Base-by-base conservation (phyloP, 2,329 filamentous ascomycete species). In the Colletotrichum gloeosporioides region DNA sequence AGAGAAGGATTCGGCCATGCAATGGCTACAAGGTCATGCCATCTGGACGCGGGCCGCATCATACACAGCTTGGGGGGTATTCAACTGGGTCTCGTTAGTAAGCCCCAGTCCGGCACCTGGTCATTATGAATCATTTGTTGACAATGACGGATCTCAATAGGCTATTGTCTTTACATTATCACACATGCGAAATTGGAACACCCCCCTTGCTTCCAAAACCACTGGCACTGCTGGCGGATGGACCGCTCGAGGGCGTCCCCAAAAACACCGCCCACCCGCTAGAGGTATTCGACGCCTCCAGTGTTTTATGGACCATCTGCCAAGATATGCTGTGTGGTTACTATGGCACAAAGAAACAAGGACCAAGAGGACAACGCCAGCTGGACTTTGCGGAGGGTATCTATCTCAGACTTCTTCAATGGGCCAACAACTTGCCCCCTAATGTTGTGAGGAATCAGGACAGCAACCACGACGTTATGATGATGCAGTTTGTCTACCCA, bases 1-100 rank as follows among this genome's bases (percentile, higher is more conserved):
- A 22, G 32, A 62, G 18, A n/a, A 22, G 36, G 8, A 73, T 22
- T 75, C 73, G 9, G 73, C 73, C 1, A 39, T 7, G 8, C 44
- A 18, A 31, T 75, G 73, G 73, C 4, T 75, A 6, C 36, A 3
- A 13, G 63, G 57, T 3, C 32, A 73, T 29, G 12, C 39, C 6
- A 12, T 63, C 9, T 76, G 73, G 73, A 62, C 29, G 6, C 44
- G 39, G 18, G 57, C 69, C 9, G 73, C 70, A 6, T 79, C 77
- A 3, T 81, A 80, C n/a, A 82, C 82, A 4, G 81, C 83, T 1
- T 84, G 83, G 83, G 82, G 83, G 2, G 75, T 79, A 2, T 78
- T 78, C 29, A 79, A 77, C 8, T 78, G 77, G 78, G 66, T 73
- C 8, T 68, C 57, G 73, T 76, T 2, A 68, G 73, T 75, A 22